Conservation (phyloP, 2,329 filamentous ascomycete genomes). For the Dactylellina leptospora region DNA sequence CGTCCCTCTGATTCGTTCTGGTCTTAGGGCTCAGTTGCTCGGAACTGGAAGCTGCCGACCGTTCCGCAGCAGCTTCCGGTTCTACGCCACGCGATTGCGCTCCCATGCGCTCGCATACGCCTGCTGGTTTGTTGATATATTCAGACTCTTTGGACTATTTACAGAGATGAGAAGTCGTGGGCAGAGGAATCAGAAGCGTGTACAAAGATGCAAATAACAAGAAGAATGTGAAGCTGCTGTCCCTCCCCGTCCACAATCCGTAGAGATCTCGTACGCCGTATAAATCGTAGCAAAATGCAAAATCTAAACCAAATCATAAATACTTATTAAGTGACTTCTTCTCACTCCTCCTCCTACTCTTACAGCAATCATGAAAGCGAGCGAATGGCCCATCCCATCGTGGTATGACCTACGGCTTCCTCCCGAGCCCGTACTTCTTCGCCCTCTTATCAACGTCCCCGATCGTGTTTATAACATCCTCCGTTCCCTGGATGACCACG, state of each 20-base stretch:
- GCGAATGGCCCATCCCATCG: no score
- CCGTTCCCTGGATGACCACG: conserved; percentile 87
- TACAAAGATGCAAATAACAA: conserved; percentile 10
- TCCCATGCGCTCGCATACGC: not conserved
- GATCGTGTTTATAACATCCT: conserved; percentile 79
- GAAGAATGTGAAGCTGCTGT: conserved; percentile 20
- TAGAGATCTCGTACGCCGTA: conserved; percentile 53
- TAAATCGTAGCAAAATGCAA: conserved; percentile 14
- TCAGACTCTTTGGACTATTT: conserved; percentile 17
- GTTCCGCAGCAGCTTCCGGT: no score
- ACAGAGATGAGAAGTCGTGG: conserved; percentile 24
- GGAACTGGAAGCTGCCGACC: no score
- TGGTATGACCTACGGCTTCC: conserved; percentile 30
- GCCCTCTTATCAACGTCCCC: conserved; percentile 80
- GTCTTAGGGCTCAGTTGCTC: no score
- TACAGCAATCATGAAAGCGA: not conserved
- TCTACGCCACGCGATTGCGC: not conserved
- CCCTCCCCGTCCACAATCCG: conserved; percentile 24
- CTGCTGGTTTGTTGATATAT: not conserved
- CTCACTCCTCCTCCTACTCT: not conserved
- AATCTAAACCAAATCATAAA: not conserved
- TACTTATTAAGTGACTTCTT: not conserved
- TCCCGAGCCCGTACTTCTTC: conserved; percentile 42
- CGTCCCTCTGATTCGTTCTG: no score
- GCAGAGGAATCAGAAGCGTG: conserved; percentile 1